Conservation (phyloP, 2,329 filamentous ascomycete species). For the Fusarium udum region DNA sequence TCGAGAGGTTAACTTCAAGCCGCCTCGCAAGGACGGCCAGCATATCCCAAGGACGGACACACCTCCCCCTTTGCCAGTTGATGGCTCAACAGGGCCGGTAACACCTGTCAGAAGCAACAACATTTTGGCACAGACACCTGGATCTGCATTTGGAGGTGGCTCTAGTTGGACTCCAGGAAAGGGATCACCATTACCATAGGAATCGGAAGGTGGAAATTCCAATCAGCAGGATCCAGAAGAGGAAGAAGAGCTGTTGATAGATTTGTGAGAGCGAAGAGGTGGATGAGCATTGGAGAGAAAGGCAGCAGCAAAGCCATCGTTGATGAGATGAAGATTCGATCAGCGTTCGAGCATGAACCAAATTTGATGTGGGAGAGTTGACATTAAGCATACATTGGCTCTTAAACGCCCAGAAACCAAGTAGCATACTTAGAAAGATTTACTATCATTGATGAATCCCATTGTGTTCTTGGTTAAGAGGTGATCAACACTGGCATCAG, state of each 20-base stretch:
- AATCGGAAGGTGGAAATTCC: background rate
- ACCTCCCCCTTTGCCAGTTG: slow-evolving; percentile 60
- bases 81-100: slow-evolving; percentile 52
- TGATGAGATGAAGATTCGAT: background rate
- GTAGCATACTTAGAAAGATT: background rate
- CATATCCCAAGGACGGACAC: slow-evolving; percentile 61
- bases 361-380: background rate
- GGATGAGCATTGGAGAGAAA: background rate
- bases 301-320: background rate
- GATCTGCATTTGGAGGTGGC: slow-evolving; percentile 51
- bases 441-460: background rate
- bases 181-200: slow-evolving; percentile 50
- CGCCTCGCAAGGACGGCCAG: slow-evolving; percentile 58
- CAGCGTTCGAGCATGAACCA: background rate
- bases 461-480: background rate
- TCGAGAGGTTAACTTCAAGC: slow-evolving; percentile 61
- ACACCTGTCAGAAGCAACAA: slow-evolving; percentile 57
- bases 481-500: background rate
- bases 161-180: slow-evolving; percentile 59
- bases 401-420: background rate
- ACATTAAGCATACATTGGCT: background rate
- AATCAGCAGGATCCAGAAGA: background rate
- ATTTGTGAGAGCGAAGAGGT: background rate
- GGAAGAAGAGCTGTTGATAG: background rate
- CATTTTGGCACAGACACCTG: slow-evolving; percentile 46